phyloP scores from a whole-genome alignment of 2,329 filamentous ascomycete species.

The Plectosphaerella cucumerina region DNA sequence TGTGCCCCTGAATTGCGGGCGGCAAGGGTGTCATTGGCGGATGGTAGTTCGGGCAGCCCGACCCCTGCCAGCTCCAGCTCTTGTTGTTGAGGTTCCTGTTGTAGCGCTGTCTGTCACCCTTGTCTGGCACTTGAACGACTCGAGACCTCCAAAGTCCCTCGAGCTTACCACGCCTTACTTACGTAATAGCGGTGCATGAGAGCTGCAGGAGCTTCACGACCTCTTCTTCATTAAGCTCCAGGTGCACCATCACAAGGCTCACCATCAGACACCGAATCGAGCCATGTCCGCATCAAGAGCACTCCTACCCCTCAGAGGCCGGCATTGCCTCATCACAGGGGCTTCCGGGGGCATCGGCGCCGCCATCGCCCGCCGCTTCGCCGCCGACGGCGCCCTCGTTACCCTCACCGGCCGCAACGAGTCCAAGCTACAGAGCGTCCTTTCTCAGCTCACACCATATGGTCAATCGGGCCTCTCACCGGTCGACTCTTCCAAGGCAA shows the following conservation, averaged over 20 bases:
- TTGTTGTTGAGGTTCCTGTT: too few species aligned
- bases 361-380: constrained; percentile 64
- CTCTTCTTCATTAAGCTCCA: too few species aligned
- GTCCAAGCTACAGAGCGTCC: constrained; percentile 37
- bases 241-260: too few species aligned
- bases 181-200: too few species aligned
- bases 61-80: too few species aligned
- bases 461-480: constrained; percentile 9
- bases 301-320: constrained; percentile 29
- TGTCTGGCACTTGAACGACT: too few species aligned
- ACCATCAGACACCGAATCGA: too few species aligned
- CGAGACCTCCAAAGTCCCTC: too few species aligned
- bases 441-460: constrained; percentile 22
- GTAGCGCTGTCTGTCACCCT: too few species aligned
- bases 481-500: constrained; percentile 11
- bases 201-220: too few species aligned
- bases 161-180: too few species aligned
- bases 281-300: constrained; percentile 4
- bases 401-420: constrained; percentile 58
- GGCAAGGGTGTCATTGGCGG: background rate
- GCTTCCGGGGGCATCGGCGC: constrained; percentile 67
- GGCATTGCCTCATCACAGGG: constrained; percentile 61
- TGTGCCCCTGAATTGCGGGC: background rate
- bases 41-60: background rate
- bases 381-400: constrained; percentile 53